A percentile compares a stretch with the other conserved stretches of the same genome.
Conservation (phyloP, 495 filamentous ascomycete genomes). For the Ramalina intermedia region DNA sequence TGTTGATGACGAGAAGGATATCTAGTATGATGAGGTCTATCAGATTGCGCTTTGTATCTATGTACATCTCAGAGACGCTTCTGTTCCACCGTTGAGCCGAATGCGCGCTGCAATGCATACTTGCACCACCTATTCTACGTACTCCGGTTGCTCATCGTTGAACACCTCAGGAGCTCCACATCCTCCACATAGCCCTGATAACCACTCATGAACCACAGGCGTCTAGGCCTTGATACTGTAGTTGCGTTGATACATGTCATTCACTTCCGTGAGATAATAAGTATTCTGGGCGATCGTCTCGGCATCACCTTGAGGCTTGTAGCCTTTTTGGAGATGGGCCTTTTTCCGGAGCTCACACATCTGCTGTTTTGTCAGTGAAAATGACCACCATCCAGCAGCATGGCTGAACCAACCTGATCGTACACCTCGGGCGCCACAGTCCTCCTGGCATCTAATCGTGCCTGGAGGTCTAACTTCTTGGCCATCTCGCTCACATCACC, state of each 20-base stretch:
- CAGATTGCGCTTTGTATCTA: too few species aligned
- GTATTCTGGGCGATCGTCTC: conserved; percentile 64
- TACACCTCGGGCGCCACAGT: conserved; percentile 72
- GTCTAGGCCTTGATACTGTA: conserved; percentile 77
- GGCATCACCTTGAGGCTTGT: conserved; percentile 59
- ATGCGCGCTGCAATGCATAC: too few species aligned
- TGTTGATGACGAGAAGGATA: too few species aligned
- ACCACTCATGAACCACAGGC: too few species aligned
- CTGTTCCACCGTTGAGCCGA: too few species aligned
- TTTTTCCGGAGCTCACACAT: conserved; percentile 91
- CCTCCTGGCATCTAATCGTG: conserved; percentile 54
- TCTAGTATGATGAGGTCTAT: too few species aligned
- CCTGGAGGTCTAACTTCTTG: conserved; percentile 67
- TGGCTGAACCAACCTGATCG: conserved; percentile 49
- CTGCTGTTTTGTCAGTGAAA: conserved; percentile 25
- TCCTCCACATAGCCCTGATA: too few species aligned
- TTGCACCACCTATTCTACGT: too few species aligned
- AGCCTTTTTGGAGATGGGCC: conserved; percentile 88
- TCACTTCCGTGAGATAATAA: conserved; percentile 82
- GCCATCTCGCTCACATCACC: conserved; percentile 63
- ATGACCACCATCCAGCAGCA: neutral
- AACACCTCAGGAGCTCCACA: too few species aligned
- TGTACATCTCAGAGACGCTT: too few species aligned
- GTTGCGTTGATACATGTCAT: conserved; percentile 87
- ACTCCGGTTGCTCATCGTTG: too few species aligned